Evolutionary conservation across 2,329 filamentous ascomycete genomes (phyloP), one percentile per base, ranked within the genome.

Genomic region (Ophiosphaerella herpotricha): DNA sequence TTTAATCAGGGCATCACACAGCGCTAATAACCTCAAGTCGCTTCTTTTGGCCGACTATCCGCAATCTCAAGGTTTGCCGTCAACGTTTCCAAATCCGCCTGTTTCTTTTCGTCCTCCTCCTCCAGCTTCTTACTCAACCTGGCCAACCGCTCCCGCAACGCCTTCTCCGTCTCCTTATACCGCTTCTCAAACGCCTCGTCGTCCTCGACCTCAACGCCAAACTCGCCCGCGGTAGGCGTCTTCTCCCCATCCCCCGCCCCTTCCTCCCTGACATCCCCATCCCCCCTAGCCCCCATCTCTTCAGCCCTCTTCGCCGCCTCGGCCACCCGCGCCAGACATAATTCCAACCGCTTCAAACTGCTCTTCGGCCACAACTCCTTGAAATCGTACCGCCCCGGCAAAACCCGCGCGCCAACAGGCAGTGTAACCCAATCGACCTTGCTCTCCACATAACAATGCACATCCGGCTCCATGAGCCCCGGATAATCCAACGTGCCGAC

Each of bases 101-200:
- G 34, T 9, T 46, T 33, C n/a, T 26, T 18, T 23, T 48, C 46
- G 4, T 44, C 43, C 46, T 45, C 39, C 21, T 63, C 54, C 8
- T 47, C 52, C 12, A 68, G 39, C 36, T 68, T 72, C 21, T 67
- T 13, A 8, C 51, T 68, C 35, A 72, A 48, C 39, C 60, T 63
- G 36, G 68, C 68, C 37, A 72, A 36, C 21, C 68, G 50, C 39
- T 69, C 63, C 26, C 61, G 60, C 34, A 72, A 44, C 9, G 53
- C 57, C 39, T 46, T 64, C 48, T 72, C 67, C 11, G 59, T 63
- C 47, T 67, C 67, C 3, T 44, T 46, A 40, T 57, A 64, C 12
- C 57, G 57, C 50, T 47, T 60, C 38, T 69, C 68, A 39, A 68
- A 69, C 11, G 63, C 67, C 31, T 69, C 65, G 13, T 67, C 66